These are phyloP conservation scores for Paraurostyla sp. DNA, from an alignment of 73 alveolate genomes.

Conservation along the genomic window DNA sequence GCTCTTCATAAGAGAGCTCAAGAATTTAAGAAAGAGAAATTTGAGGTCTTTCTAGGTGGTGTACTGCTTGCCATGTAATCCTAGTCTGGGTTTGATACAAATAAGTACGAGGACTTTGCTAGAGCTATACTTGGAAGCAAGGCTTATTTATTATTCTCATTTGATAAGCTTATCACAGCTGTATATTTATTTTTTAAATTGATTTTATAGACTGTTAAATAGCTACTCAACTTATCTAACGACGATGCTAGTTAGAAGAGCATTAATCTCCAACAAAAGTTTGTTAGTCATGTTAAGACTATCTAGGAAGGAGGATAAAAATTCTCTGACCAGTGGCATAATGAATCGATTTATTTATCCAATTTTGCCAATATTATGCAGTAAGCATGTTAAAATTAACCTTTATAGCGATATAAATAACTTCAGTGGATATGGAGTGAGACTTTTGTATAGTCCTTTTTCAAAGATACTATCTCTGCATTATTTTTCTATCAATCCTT, in stretches of 20 bases:
- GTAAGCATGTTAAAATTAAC: neutral
- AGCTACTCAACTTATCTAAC: slow-evolving; percentile 26
- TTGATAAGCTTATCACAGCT: slow-evolving; percentile 60
- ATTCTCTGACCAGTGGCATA: neutral
- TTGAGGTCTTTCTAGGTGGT: slow-evolving; percentile 59
- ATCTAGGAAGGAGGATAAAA: neutral
- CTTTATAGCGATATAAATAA: slow-evolving; percentile 20
- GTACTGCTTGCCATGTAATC: neutral
- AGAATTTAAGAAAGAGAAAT: slow-evolving; percentile 56
- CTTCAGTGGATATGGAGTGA: slow-evolving; percentile 39
- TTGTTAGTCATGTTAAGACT: neutral
- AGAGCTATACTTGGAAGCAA: slow-evolving; percentile 65
- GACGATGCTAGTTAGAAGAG: slow-evolving; percentile 44
- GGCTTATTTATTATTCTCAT: slow-evolving; percentile 64
- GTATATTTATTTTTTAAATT: neutral
- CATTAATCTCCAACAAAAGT: neutral
- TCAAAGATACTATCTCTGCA: slow-evolving; percentile 39
- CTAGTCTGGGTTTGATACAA: slow-evolving; percentile 44
- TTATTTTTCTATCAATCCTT: slow-evolving; percentile 27
- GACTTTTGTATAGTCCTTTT: slow-evolving; percentile 1
- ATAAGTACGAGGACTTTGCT: slow-evolving; percentile 67
- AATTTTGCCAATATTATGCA: slow-evolving; percentile 26
- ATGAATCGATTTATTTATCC: slow-evolving; percentile 39
- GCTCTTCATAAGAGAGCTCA: neutral
- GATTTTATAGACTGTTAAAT: slow-evolving; percentile 31